Evolutionary conservation across 768 basidiomycete species (phyloP).

Genomic region (Rhodotorula sphaerocarpa): DNA sequence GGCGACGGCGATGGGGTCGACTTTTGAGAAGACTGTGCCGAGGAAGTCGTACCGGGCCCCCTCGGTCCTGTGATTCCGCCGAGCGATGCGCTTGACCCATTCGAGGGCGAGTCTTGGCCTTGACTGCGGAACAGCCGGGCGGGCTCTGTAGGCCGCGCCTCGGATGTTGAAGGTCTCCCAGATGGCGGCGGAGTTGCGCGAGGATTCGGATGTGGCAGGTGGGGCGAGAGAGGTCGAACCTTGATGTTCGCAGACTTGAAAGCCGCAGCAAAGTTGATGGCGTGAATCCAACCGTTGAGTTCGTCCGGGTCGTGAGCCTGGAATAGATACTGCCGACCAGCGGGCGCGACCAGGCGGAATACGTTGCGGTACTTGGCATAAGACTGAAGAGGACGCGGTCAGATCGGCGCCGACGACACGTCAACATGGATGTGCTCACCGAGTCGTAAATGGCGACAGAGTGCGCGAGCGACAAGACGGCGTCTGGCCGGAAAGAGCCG

Average conservation of each 20-base stretch:
- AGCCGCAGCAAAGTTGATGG: constrained; percentile 86
- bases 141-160: too few species aligned
- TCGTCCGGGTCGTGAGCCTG: constrained; percentile 63
- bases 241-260: constrained; percentile 77
- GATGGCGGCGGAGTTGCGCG: not conserved
- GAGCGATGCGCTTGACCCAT: too few species aligned
- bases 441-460: constrained; percentile 71
- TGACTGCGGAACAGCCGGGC: too few species aligned
- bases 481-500: constrained; percentile 61
- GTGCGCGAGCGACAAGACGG: constrained; percentile 67
- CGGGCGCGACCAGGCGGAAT: constrained; percentile 66
- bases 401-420: not conserved
- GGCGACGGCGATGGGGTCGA: too few species aligned
- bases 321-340: constrained; percentile 73
- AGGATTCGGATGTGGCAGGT: too few species aligned
- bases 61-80: too few species aligned
- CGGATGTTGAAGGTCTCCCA: too few species aligned
- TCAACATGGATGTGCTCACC: not conserved
- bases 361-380: constrained; percentile 56
- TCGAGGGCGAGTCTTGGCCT: too few species aligned
- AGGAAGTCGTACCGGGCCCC: too few species aligned
- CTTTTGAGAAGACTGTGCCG: too few species aligned
- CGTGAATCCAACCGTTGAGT: constrained; percentile 79
- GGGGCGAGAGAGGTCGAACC: constrained; percentile 55
- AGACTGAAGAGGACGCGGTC: constrained; percentile 16